Evolutionary conservation across 805 yeast genomes (phyloP).

Genomic region (Gaillardinia entomophila): DNA sequence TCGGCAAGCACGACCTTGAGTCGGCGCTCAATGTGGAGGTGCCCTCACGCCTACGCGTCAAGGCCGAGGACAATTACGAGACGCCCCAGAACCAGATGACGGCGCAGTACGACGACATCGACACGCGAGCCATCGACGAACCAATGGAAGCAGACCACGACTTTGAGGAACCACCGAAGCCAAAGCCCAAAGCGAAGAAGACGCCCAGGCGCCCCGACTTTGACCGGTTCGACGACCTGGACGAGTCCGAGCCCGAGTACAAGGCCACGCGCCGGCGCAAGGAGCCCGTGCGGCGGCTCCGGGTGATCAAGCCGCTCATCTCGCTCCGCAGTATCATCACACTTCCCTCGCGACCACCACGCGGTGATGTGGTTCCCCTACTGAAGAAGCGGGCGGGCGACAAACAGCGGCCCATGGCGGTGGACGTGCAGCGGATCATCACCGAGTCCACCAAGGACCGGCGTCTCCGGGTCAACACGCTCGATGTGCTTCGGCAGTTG

Average conservation of each 20-base stretch:
- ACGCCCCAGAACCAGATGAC: background rate
- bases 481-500: conserved; percentile 32
- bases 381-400: conserved; percentile 14
- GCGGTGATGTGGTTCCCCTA: conserved; percentile 5
- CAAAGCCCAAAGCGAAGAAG: no score
- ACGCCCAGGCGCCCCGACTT: no score
- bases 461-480: conserved; percentile 22
- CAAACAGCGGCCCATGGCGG: conserved; percentile 20
- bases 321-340: background rate
- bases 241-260: no score
- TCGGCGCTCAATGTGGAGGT: conserved; percentile 19
- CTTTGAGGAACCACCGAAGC: no score
- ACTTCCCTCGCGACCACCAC: background rate
- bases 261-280: no score
- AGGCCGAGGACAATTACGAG: background rate
- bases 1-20: conserved; percentile 10
- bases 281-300: background rate
- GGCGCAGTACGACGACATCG: background rate
- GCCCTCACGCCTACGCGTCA: conserved; percentile 10
- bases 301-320: background rate
- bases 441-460: conserved; percentile 15
- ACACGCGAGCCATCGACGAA: background rate
- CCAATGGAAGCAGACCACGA: background rate
- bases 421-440: conserved; percentile 24
- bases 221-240: no score